A percentile compares a stretch with the other conserved stretches of the same genome.
Conservation (phyloP, 2,329 filamentous ascomycete species). For the Biscogniauxia sp. region DNA sequence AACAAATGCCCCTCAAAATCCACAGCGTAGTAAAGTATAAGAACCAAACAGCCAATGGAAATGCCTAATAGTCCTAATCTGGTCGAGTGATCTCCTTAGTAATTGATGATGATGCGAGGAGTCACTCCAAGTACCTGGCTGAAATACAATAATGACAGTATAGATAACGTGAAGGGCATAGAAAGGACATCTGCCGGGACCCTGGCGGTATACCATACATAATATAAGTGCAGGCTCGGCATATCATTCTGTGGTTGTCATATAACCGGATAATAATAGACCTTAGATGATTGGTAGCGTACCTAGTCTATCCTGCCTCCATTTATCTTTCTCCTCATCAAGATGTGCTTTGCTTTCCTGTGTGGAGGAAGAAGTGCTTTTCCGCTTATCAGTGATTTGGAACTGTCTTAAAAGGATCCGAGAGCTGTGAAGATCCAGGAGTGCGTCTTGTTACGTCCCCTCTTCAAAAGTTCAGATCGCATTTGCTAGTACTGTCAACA, state of each 20-base stretch:
- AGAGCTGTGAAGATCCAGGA: background rate
- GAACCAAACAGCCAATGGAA: too few species aligned
- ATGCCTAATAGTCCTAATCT: background rate
- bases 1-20: too few species aligned
- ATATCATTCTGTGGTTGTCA: background rate
- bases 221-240: background rate
- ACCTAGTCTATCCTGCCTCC: background rate
- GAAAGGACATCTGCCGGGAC: background rate
- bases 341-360: background rate
- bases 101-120: background rate
- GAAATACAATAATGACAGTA: background rate
- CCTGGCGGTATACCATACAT: background rate
- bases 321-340: background rate
- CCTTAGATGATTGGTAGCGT: background rate
- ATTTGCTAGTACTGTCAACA: background rate
- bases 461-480: background rate
- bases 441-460: background rate
- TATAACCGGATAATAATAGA: background rate
- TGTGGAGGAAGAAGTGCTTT: background rate
- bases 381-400: too few species aligned
- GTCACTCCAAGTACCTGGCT: background rate
- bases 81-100: background rate
- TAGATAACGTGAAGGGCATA: background rate
- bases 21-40: too few species aligned
- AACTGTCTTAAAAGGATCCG: background rate